Evolutionary conservation across 495 filamentous ascomycete species (phyloP).

Genomic region (Cercophora sp.): DNA sequence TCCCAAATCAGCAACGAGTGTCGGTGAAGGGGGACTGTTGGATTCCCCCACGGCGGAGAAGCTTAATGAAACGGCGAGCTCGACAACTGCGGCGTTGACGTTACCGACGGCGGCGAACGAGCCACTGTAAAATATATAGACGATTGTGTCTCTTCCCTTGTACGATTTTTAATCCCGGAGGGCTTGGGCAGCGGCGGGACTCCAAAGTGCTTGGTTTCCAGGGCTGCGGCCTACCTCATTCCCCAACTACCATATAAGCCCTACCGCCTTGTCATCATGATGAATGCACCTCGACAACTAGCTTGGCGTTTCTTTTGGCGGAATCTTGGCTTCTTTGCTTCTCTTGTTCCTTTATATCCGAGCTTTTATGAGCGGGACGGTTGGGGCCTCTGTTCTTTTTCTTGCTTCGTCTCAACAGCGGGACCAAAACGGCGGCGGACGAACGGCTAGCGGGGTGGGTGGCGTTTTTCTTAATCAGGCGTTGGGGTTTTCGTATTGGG

Average conservation of each 20-base stretch:
- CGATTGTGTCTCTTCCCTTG: conserved; percentile 5
- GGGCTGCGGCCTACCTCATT: conserved; percentile 1
- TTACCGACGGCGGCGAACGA: conserved; percentile 7
- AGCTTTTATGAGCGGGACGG: background rate
- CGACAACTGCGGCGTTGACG: conserved; percentile 4
- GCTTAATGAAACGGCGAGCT: conserved; percentile 17
- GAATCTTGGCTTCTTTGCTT: background rate
- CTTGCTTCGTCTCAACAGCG: too few relatives aligned
- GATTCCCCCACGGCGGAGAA: conserved; percentile 35
- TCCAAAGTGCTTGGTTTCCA: conserved; percentile 13
- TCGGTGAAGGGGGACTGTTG: conserved; percentile 22
- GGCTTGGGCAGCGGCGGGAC: background rate
- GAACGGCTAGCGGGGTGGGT: too few relatives aligned
- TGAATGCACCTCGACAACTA: background rate
- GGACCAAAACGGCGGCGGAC: conserved; percentile 8
- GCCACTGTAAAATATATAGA: conserved; percentile 27
- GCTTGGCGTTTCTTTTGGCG: conserved; percentile 12
- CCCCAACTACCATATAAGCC: too few relatives aligned
- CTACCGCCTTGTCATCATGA: conserved; percentile 1
- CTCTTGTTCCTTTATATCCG: conserved; percentile 6
- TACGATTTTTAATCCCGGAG: conserved; percentile 7
- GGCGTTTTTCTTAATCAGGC: too few relatives aligned
- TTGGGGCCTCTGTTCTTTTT: conserved; percentile 5
- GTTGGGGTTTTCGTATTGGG: too few relatives aligned
- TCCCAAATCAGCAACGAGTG: conserved; percentile 37